Conservation (phyloP, 2,329 filamentous ascomycete species). For the Ramularia collo-cygni region DNA sequence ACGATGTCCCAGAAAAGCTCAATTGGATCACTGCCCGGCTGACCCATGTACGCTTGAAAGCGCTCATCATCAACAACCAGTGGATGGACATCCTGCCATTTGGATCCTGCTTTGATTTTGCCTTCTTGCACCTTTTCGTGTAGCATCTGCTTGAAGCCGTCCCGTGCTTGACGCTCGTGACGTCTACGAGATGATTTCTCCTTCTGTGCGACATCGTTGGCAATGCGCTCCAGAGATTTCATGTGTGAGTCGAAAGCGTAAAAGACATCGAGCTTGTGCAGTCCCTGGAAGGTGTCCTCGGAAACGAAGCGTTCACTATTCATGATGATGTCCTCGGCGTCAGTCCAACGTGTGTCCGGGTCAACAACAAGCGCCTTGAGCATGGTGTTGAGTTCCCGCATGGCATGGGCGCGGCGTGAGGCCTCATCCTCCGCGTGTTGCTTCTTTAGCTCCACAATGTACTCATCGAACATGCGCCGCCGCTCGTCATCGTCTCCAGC, state of each 20-base stretch:
- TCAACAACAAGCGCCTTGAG: constrained; percentile 76
- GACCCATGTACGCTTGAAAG: constrained; percentile 76
- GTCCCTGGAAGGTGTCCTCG: constrained; percentile 76
- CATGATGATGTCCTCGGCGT: constrained; percentile 77
- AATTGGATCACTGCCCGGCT: constrained; percentile 56
- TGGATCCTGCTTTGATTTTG: constrained; percentile 81
- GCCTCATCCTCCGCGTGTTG: constrained; percentile 69
- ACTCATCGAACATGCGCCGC: constrained; percentile 87
- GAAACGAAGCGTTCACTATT: constrained; percentile 68
- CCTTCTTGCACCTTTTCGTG: constrained; percentile 65
- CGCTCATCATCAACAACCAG: constrained; percentile 72
- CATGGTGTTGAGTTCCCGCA: constrained; percentile 74
- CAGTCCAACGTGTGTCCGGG: constrained; percentile 89
- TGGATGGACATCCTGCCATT: constrained; percentile 77
- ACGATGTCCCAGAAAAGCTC: constrained; percentile 95
- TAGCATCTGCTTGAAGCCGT: constrained; percentile 69
- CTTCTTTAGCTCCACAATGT: constrained; percentile 78
- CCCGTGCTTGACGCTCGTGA: constrained; percentile 77
- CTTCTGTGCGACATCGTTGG: constrained; percentile 85
- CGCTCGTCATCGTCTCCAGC: constrained; percentile 82
- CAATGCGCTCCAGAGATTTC: constrained; percentile 79
- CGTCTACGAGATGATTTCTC: constrained; percentile 76
- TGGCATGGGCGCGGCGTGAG: constrained; percentile 66
- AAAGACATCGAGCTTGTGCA: constrained; percentile 85
- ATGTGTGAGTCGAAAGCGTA: constrained; percentile 93